A percentile compares a stretch with the other conserved stretches of the same genome.
These are phyloP conservation scores for Bretschneidera sinensis DNA, from an alignment of 345 rosid species.

Conservation along the genomic window DNA sequence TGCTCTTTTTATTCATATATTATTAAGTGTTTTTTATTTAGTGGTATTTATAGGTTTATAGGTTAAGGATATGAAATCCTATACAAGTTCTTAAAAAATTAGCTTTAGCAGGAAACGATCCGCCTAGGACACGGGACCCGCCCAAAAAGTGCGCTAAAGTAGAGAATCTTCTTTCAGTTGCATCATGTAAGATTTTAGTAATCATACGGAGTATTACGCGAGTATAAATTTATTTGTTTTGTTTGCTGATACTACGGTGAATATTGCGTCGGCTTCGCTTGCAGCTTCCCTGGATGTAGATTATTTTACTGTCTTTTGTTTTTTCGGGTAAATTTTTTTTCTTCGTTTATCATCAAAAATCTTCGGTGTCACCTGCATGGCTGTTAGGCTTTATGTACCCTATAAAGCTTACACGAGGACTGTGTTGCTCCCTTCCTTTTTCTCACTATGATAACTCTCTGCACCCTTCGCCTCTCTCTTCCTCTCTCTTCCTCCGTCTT, in stretches of 20 bases:
- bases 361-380: slow-evolving; percentile 53
- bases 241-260: neutral
- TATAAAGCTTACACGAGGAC: slow-evolving; percentile 59
- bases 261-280: slow-evolving; percentile 6
- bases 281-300: slow-evolving; percentile 15
- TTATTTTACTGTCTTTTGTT: neutral
- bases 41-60: too few relatives aligned
- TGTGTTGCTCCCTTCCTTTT: slow-evolving; percentile 32
- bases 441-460: slow-evolving; percentile 18
- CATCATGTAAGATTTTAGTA: slow-evolving; percentile 25
- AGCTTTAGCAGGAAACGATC: slow-evolving; percentile 16
- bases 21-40: neutral
- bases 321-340: slow-evolving; percentile 9
- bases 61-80: too few relatives aligned
- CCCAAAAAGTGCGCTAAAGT: slow-evolving; percentile 14
- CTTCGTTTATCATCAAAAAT: slow-evolving; percentile 21
- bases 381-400: slow-evolving; percentile 40
- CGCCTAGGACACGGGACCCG: slow-evolving; percentile 24
- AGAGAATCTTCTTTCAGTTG: slow-evolving; percentile 17
- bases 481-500: slow-evolving; percentile 14
- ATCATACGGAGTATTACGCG: neutral
- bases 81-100: too few relatives aligned
- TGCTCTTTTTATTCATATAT: neutral
- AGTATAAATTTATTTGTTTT: neutral
- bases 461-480: neutral